Base-by-base conservation (phyloP, 2,329 filamentous ascomycete species). In the Claviceps purpurea region DNA sequence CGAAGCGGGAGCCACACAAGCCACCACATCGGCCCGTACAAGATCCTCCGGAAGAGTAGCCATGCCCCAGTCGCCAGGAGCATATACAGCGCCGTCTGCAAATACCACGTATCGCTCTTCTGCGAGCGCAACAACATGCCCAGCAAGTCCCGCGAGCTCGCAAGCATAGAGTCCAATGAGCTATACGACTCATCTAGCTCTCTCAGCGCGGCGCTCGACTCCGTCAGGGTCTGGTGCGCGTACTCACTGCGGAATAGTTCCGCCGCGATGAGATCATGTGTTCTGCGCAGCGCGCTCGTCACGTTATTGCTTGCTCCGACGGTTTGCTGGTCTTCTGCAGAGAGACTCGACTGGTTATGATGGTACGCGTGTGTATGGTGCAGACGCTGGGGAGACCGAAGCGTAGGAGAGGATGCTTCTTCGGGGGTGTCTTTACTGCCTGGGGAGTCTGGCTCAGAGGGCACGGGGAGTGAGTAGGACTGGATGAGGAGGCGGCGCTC, bases 71-170 rank as follows among this genome's bases (percentile, higher is more conserved):
- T 96, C 5, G 71, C 78, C 22, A 85, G 62, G 16, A 97, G 77
- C 59, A 96, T 76, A 64, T 90, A 94, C 58, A 97, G 82, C 2
- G 90, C 82, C 40, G 87, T 94, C 68, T 93, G 86, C 38, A 98
- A 78, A 65, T 98, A 98, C 93, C 93, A 98, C 2, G 90, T 96
- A 65, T 98, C 93, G 58, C 85, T 93, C 75, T 98, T 98, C 64
- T 94, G 89, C 57, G 87, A 93, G 55, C 81, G 81, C 47, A 97
- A 71, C 46, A 98, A 73, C 18, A 87, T 88, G 6, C 81, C 81
- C 7, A 96, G 78, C 18, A 98, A 73, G 52, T 82, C 83, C 57
- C 80, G 78, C 46, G 87, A 90, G 52, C 79, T 85, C 2, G 79
- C 75, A 40, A 98, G 75, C 63, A 96, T 77, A 13, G 79, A 79